A percentile compares a stretch with the other conserved stretches of the same genome.
These are phyloP conservation scores for Aureobasidium sp. DNA, from an alignment of 2,329 filamentous ascomycete genomes.

Conservation along the genomic window DNA sequence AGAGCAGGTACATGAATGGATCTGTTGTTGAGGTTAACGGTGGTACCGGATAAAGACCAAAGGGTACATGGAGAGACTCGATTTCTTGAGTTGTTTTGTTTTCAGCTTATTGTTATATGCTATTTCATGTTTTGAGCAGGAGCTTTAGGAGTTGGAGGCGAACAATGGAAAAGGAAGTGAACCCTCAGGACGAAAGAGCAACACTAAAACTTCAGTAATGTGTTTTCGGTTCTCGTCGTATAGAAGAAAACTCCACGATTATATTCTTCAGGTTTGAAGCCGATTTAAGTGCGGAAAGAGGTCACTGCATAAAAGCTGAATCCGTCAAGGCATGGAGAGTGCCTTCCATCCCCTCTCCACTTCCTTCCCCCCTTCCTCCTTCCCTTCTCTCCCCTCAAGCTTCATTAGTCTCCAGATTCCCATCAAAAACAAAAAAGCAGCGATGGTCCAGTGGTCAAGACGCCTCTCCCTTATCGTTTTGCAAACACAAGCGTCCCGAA, in stretches of 20 bases:
- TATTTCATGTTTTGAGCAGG: background rate
- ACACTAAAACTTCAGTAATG: background rate
- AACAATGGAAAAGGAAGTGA: background rate
- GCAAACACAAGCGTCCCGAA: too few species aligned
- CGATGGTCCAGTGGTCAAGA: too few species aligned
- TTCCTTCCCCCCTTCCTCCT: too few species aligned
- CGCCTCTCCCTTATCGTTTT: too few species aligned
- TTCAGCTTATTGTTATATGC: background rate
- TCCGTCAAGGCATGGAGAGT: too few species aligned
- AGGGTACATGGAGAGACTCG: background rate
- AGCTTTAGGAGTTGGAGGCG: background rate
- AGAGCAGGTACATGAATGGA: conserved; percentile 39
- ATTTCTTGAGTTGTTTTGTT: background rate
- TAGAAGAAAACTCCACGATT: background rate
- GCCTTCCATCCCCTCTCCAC: too few species aligned
- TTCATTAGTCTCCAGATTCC: too few species aligned
- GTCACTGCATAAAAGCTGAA: too few species aligned
- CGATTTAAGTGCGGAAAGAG: too few species aligned
- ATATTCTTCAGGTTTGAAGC: too few species aligned
- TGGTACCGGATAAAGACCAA: conserved; percentile 14
- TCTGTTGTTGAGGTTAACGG: conserved; percentile 42
- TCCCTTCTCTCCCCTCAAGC: too few species aligned
- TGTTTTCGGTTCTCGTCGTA: background rate
- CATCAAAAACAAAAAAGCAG: too few species aligned
- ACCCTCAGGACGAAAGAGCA: background rate